Evolutionary conservation across 1,284 basidiomycete species (phyloP).

Genomic region (Earliella scabrosa): DNA sequence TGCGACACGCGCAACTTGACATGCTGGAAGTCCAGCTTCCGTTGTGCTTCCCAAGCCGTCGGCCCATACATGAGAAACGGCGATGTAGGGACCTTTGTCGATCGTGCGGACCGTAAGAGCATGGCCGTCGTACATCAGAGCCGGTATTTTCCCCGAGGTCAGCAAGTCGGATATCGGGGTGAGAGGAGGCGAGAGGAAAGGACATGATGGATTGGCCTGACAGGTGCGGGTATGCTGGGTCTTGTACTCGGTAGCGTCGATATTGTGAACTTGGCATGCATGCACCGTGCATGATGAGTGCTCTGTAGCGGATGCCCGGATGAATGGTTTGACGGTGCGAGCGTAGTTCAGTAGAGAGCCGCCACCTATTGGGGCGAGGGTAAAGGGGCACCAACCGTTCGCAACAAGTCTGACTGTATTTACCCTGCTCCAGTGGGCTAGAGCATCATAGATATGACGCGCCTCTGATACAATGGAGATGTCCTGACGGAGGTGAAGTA

Average conservation of each 20-base stretch:
- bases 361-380: background rate
- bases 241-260: background rate
- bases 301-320: background rate
- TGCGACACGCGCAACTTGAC: constrained; percentile 16
- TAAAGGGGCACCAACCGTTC: background rate
- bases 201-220: background rate
- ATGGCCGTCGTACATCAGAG: constrained; percentile 1
- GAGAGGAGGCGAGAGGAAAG: constrained; percentile 1
- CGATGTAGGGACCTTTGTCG: constrained; percentile 8
- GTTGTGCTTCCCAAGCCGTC: constrained; percentile 25
- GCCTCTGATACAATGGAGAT: no score
- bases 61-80: constrained; percentile 25
- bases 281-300: background rate
- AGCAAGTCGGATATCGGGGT: background rate
- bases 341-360: background rate
- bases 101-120: background rate
- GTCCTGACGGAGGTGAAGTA: no score
- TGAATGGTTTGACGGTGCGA: background rate
- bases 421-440: no score
- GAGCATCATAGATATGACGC: no score
- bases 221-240: background rate
- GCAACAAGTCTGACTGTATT: no score
- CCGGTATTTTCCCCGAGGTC: background rate
- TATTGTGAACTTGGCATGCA: background rate
- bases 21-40: constrained; percentile 17